phyloP scores from a whole-genome alignment of 2,329 filamentous ascomycete genomes.

The Neofusicoccum laricinum region DNA sequence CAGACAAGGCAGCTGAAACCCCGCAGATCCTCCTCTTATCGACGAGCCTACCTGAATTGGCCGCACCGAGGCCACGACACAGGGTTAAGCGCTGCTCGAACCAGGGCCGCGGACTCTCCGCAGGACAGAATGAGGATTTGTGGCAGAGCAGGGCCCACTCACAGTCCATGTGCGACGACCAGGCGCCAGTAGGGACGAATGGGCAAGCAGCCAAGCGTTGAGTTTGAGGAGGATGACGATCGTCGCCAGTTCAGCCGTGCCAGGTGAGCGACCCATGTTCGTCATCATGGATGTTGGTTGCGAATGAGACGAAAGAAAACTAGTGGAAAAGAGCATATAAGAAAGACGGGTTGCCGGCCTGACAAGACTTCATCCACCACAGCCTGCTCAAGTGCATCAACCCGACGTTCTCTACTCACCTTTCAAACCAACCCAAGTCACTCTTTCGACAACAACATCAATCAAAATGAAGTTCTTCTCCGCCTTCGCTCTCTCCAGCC shows the following conservation, averaged over 20 bases:
- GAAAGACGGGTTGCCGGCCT: neutral
- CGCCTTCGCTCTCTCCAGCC: constrained; percentile 10
- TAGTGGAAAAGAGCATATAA: constrained; percentile 8
- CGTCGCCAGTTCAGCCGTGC: neutral
- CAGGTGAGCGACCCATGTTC: constrained; percentile 3
- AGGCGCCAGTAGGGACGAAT: neutral
- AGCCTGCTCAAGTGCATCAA: constrained; percentile 2
- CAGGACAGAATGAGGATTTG: neutral
- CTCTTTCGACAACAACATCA: neutral
- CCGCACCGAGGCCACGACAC: neutral
- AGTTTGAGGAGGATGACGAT: constrained; percentile 9
- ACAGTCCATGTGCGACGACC: neutral
- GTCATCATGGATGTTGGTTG: neutral
- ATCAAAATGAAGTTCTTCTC: constrained; percentile 18
- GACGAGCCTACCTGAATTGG: neutral
- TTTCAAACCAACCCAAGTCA: neutral
- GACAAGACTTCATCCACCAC: constrained; percentile 1
- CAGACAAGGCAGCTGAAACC: neutral
- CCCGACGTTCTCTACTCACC: constrained; percentile 10
- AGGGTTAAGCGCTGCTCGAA: neutral
- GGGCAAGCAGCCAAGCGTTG: neutral
- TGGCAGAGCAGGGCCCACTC: neutral
- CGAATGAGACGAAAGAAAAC: neutral
- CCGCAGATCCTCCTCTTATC: constrained; percentile 7
- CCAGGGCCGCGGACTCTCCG: neutral